Percentiles rank a stretch among this genome's conserved stretches.
Conservation (phyloP, 495 filamentous ascomycete species). For the Penicillium psychrofluorescens region DNA sequence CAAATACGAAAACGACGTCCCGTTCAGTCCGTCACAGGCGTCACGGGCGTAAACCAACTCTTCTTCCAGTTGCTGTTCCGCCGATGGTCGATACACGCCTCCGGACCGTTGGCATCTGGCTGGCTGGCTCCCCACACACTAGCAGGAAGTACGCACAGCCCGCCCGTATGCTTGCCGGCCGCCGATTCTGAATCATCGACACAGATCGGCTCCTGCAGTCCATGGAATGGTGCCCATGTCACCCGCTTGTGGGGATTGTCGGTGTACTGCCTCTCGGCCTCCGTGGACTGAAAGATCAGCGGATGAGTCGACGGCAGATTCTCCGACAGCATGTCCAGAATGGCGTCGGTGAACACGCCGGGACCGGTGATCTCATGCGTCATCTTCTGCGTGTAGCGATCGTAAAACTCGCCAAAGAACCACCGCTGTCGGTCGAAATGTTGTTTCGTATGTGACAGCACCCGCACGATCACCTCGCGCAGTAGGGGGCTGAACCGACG, state of each 20-base stretch:
- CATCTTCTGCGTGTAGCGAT: conserved; percentile 19
- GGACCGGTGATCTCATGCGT: conserved; percentile 32
- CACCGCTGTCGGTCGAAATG: conserved; percentile 9
- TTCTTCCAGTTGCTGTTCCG: conserved; percentile 31
- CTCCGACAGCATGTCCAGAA: conserved; percentile 30
- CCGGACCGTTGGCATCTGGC: conserved; percentile 24
- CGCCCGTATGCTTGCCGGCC: conserved; percentile 20
- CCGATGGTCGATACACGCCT: conserved; percentile 37
- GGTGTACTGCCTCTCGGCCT: conserved; percentile 8
- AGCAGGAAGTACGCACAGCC: conserved; percentile 32
- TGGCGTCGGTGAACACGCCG: conserved; percentile 33
- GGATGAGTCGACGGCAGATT: conserved; percentile 23
- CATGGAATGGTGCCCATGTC: conserved; percentile 37
- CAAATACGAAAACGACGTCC: no score
- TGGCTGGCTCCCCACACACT: conserved; percentile 41
- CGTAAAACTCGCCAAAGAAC: conserved; percentile 3
- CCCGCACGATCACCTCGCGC: conserved; percentile 27
- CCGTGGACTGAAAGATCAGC: conserved; percentile 19
- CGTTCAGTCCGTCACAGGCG: no score
- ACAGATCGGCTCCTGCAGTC: conserved; percentile 24
- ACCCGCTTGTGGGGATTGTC: conserved; percentile 11
- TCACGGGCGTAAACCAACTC: neutral
- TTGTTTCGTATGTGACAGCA: conserved; percentile 27
- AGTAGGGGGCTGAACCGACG: conserved; percentile 33
- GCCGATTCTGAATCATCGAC: conserved; percentile 18